Evolutionary conservation across 1,139 yeast species (phyloP).

Genomic region (Saccharomyces hybrid): DNA sequence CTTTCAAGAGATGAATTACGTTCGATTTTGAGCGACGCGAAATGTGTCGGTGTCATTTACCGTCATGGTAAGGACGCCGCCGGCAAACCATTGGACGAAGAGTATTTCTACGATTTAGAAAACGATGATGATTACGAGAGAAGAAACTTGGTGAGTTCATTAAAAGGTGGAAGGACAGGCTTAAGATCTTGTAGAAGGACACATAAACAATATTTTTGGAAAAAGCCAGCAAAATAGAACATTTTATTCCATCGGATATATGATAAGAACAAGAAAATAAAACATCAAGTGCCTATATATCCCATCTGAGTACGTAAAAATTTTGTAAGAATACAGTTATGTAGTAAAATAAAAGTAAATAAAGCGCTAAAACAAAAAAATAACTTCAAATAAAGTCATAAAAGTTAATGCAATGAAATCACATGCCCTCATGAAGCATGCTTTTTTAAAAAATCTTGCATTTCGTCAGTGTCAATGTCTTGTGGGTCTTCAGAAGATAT

Average conservation of each 20-base stretch:
- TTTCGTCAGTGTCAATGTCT: constrained; percentile 47
- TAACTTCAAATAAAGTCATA: neutral
- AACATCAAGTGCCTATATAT: neutral
- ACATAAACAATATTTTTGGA: constrained; percentile 89
- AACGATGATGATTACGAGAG: constrained; percentile 68
- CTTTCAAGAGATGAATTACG: constrained; percentile 44
- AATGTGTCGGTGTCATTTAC: constrained; percentile 73
- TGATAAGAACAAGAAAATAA: neutral
- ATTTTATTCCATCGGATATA: neutral
- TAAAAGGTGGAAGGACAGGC: constrained; percentile 73
- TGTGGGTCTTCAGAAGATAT: constrained; percentile 73
- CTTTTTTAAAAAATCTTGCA: constrained; percentile 29
- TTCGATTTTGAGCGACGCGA: constrained; percentile 29
- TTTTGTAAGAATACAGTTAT: constrained; percentile 7
- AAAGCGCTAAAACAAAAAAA: neutral
- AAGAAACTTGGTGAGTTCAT: constrained; percentile 57
- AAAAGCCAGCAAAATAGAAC: constrained; percentile 43
- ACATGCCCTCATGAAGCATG: constrained; percentile 10
- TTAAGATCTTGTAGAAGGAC: constrained; percentile 85
- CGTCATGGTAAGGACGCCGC: constrained; percentile 95
- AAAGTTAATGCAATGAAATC: neutral
- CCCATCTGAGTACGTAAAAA: neutral
- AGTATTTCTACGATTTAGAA: constrained; percentile 83
- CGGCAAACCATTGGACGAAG: constrained; percentile 87
- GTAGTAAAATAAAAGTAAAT: constrained; percentile 3